A percentile compares a stretch with the other conserved stretches of the same genome.
phyloP scores from a whole-genome alignment of 177 flowering plant species.

The Vitis hybrid region DNA sequence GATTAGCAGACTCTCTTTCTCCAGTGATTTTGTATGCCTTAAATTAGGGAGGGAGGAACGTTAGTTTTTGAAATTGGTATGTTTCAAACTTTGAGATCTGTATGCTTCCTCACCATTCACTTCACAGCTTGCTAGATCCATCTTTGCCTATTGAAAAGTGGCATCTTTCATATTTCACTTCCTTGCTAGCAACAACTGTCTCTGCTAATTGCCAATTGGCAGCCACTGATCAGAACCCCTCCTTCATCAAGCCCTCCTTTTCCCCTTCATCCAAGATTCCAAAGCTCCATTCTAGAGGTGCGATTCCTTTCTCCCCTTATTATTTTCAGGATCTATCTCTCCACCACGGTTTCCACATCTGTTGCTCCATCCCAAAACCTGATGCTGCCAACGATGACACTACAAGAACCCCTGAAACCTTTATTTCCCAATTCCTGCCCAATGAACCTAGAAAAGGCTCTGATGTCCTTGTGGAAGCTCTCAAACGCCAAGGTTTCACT shows the following conservation, averaged over 20 bases:
- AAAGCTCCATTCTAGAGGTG: slow-evolving; percentile 14
- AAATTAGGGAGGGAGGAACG: too few species aligned
- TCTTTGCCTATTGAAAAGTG: too few species aligned
- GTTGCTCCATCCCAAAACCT: slow-evolving; percentile 26
- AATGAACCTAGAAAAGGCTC: slow-evolving; percentile 46
- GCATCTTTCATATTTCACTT: too few species aligned
- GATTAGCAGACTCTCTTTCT: too few species aligned
- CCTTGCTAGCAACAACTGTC: too few species aligned
- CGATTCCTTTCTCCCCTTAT: slow-evolving; percentile 19
- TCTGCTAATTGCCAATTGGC: slow-evolving; percentile 26
- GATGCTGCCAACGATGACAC: slow-evolving; percentile 16
- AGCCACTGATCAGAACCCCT: slow-evolving; percentile 24
- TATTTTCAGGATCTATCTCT: slow-evolving; percentile 8
- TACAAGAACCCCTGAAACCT: slow-evolving; percentile 3
- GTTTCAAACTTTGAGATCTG: too few species aligned
- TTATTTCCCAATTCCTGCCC: slow-evolving; percentile 33
- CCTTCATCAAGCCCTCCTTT: slow-evolving; percentile 13
- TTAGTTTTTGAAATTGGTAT: too few species aligned
- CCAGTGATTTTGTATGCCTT: too few species aligned
- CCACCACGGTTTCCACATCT: slow-evolving; percentile 25
- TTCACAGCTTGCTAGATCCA: too few species aligned
- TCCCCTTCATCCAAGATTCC: slow-evolving; percentile 23
- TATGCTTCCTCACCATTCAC: too few species aligned
- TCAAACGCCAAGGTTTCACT: slow-evolving; percentile 60
- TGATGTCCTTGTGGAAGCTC: slow-evolving; percentile 71